Evolutionary conservation across 2,329 filamentous ascomycete genomes (phyloP), one percentile per base, ranked within the genome.

Genomic region (Periconia digitata): DNA sequence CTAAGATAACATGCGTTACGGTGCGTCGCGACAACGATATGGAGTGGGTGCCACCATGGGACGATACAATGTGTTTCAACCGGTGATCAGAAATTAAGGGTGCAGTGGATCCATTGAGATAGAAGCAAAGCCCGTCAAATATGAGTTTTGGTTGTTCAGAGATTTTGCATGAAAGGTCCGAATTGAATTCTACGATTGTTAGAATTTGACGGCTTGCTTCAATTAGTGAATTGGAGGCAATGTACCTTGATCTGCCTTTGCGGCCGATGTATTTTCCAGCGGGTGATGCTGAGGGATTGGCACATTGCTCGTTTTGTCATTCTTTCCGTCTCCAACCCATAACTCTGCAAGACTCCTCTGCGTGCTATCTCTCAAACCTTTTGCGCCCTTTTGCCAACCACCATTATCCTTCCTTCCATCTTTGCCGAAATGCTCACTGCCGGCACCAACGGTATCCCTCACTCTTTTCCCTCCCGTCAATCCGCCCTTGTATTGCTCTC

Each of bases 1-100:
- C 89, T 6, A 96, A 72, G 47, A 96, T 87, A 52, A 96, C 87
- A 70, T 96, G 92, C 27, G 91, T 95, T 56, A 96, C 89, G 43
- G 80, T 81, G 32, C 84, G 81, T 38, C 90, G 82, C 8, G 83
- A 86, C 8, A 95, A 81, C 49, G 84, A 79, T 29, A 90, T 80
- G 3, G 89, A 86, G 58, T 90, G 77, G 36, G 74, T 77, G 1
- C 84, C 92, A 17, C 92, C 92, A 64, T 95, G 84, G 47, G 84
- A 78, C 5, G 80, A 83, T 32, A 96, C 79, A 15, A 95, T 71
- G 46, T 85, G 85, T 76, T 94, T 95, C 48, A 96, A 80, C 66
- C 83, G 87, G 74, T 95, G 89, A 70, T 96, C 92, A 13, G 89
- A 95, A 53, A 96, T 81, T 20, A 84, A 71, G 1, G 92, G 91